Evolutionary conservation across 148 eudicot genomes (phyloP), one percentile per base, ranked within the genome.

Genomic region (Heliamphora exappendiculata): DNA sequence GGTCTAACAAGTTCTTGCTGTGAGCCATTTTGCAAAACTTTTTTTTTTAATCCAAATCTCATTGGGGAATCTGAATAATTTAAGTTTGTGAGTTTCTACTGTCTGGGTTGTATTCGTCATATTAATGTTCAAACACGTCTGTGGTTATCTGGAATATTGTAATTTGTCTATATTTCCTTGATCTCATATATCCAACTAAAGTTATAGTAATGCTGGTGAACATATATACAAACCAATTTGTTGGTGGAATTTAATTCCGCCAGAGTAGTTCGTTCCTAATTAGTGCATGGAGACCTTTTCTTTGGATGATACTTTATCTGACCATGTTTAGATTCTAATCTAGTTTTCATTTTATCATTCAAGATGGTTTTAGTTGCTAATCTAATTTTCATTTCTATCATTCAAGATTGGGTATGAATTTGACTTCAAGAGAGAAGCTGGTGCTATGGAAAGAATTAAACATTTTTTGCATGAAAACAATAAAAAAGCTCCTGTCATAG

Each of bases 401-500:
- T 29, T 45, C 14, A 14, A 70, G 73, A 70, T 70, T 47, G 73
- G 73, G 37, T 70, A 47, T 47, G 73, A 70, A 47, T 70, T 70
- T 70, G 73, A 70, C 73, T 70, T 70, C 73, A 70, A 70, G 73
- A 70, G 75, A 74, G 65, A 95, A 83, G 99, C 99, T 73, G 86
- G 78, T 70, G 96, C 99, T 44, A 95, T 95, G 99, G 91, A 87
- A 81, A 91, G 81, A 85, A 95, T 95, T 64, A 87, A 80, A 59
- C 81, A 44, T 45, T 95, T 87, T 80, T 82, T 95, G 51, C 81
- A 85, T 65, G 85, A 85, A 78, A 89, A 85, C 74, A 89, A 92
- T 81, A 93, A 85, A 78, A 95, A 86, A 79, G 39, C 89, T 81
- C 97, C 93, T 57, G 99, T 95, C 62, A 28, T 20, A 55, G 96